These are phyloP conservation scores for Dillenia turbinata DNA, from an alignment of 164 flowering plant genomes.

Conservation along the genomic window DNA sequence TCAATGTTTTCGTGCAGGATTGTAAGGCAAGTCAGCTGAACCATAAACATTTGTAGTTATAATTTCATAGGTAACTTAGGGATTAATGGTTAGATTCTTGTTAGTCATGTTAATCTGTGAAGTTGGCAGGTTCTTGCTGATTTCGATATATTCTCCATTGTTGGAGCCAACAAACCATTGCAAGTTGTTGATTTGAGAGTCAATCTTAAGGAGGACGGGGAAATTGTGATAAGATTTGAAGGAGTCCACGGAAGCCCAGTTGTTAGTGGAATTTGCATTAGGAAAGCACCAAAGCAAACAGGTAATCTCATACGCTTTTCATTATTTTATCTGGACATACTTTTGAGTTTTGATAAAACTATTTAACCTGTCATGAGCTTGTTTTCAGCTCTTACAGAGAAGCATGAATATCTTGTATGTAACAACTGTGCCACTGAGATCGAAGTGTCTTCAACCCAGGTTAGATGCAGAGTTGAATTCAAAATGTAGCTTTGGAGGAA, in stretches of 20 bases:
- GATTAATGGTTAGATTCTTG: no score
- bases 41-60: not conserved
- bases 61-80: no score
- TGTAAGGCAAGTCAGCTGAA: constrained; percentile 52
- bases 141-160: constrained; percentile 62
- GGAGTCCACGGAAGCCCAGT: constrained; percentile 64
- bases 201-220: constrained; percentile 45
- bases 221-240: constrained; percentile 49
- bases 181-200: constrained; percentile 55
- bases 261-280: constrained; percentile 74
- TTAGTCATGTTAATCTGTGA: constrained; percentile 4
- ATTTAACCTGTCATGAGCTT: constrained; percentile 6
- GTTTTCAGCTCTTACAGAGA: constrained; percentile 28
- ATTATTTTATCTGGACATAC: not conserved
- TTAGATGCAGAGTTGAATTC: constrained; percentile 13
- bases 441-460: constrained; percentile 54
- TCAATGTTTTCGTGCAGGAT: constrained; percentile 70
- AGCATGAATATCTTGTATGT: constrained; percentile 39
- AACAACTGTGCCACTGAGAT: constrained; percentile 55
- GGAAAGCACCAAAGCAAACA: constrained; percentile 34
- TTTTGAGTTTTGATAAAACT: not conserved
- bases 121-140: constrained; percentile 51
- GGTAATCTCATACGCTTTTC: constrained; percentile 27
- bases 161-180: constrained; percentile 78
- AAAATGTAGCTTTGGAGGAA: not conserved